Conservation (phyloP, 73 alveolate species). For the Symbiodinium pilosum region DNA sequence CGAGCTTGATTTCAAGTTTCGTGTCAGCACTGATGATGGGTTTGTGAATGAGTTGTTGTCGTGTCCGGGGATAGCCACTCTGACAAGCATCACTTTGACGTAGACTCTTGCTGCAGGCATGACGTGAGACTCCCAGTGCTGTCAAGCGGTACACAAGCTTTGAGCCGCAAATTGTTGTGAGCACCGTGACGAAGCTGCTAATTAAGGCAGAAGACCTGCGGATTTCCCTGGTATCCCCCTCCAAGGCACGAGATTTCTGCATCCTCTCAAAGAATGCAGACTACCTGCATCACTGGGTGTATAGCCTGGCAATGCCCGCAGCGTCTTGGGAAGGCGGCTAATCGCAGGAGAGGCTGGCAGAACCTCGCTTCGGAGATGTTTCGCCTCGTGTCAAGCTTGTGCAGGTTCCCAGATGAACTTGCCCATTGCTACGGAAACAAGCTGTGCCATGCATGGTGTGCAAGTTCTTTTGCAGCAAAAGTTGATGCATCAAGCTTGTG, state of each 20-base stretch:
- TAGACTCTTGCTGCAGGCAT: neutral
- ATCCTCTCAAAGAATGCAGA: neutral
- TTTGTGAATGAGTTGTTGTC: too few species aligned
- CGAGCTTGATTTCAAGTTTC: too few species aligned
- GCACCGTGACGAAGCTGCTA: neutral
- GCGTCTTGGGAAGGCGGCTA: neutral
- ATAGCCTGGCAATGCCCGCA: too few species aligned
- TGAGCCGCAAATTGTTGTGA: neutral
- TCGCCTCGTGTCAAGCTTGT: too few species aligned
- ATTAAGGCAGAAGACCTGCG: conserved; percentile 25
- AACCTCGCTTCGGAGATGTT: too few species aligned
- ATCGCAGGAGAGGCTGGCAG: neutral
- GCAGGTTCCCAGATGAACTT: neutral
- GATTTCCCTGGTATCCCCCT: conserved; percentile 49
- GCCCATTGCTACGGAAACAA: neutral
- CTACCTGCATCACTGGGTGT: neutral
- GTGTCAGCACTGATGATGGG: too few species aligned
- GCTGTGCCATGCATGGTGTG: too few species aligned
- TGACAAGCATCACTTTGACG: neutral
- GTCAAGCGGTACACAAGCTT: neutral
- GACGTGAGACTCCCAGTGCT: neutral
- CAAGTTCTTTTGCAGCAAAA: too few species aligned
- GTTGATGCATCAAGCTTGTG: too few species aligned
- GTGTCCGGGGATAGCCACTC: too few species aligned
- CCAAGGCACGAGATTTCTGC: conserved; percentile 17